Percentiles rank a stretch among this genome's conserved stretches.
These are phyloP conservation scores for Plasmodium vivax DNA, from an alignment of 169 alveolate species.

Conservation along the genomic window DNA sequence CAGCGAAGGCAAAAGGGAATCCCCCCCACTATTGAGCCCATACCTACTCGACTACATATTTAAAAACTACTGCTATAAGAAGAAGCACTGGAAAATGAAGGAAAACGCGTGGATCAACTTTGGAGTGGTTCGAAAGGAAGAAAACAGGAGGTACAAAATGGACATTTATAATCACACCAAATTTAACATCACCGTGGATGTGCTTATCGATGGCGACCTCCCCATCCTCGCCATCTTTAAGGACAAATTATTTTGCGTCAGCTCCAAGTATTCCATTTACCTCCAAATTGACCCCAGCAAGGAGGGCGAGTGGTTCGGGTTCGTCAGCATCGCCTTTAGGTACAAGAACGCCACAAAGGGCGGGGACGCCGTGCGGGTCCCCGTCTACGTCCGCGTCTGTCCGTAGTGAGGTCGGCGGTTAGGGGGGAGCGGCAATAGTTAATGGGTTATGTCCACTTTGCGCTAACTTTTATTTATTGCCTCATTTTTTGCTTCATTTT, in stretches of 20 bases:
- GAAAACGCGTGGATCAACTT: slow-evolving; percentile 26
- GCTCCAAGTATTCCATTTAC: slow-evolving; percentile 52
- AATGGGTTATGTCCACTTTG: neutral
- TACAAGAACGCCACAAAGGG: slow-evolving; percentile 33
- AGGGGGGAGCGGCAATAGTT: neutral
- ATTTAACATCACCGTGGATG: slow-evolving; percentile 48
- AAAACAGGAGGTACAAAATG: slow-evolving; percentile 36
- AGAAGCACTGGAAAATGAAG: slow-evolving; percentile 35
- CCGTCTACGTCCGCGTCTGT: slow-evolving; percentile 13
- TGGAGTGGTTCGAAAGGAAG: slow-evolving; percentile 13
- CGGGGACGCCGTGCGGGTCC: slow-evolving; percentile 12
- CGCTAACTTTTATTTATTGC: neutral
- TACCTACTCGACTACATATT: slow-evolving; percentile 50
- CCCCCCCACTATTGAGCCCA: neutral
- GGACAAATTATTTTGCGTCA: slow-evolving; percentile 58
- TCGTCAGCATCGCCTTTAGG: slow-evolving; percentile 1
- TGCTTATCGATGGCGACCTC: slow-evolving; percentile 25
- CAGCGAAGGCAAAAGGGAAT: neutral
- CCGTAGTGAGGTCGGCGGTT: neutral
- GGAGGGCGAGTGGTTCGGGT: slow-evolving; percentile 41
- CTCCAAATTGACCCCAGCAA: slow-evolving; percentile 8
- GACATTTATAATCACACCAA: slow-evolving; percentile 59
- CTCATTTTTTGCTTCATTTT: too few relatives aligned
- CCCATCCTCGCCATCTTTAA: slow-evolving; percentile 38
- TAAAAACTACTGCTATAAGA: slow-evolving; percentile 67